Evolutionary conservation across 345 rosid species (phyloP), one percentile per base, ranked within the genome.

Genomic region (Cardamine resedifolia): DNA sequence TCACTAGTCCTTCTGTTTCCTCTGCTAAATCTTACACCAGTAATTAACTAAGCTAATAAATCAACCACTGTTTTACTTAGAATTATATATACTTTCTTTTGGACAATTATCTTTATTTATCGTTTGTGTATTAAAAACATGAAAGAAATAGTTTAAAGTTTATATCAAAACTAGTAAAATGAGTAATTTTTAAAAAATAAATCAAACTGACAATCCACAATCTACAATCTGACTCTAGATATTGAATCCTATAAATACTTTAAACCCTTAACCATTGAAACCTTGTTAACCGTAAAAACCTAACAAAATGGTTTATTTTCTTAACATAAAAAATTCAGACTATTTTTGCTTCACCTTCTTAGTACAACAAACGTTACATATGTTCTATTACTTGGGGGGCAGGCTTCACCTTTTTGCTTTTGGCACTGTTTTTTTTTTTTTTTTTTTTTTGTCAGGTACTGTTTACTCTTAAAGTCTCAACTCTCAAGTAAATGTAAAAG

Each of bases 1-100:
- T 51, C 43, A 65, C 78, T 18, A 91, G 97, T 78, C 96, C 97
- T 4, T 78, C 81, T 24, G 81, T 24, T 67, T 78, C 81, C 58
- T 78, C 81, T 44, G 78, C 81, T 38, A 78, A 78, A 49, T 78
- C 81, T 49, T 78, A 63, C 71, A 74, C 71, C 2, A 78, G 81
- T 24, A 73, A 73, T 38, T 78, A 44, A 65, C 20, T 5, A 24
- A 61, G 57, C 72, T 24, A 47, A 26, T 31, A 0, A 45, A 4
- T 31, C n/a, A 19, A 39, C 10, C 4, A n/a, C n/a, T 31, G 7
- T 10, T 21, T 33, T 2, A 70, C 58, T 31, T 49, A 14, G 36
- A 34, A 33, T 10, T 34, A 21, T 8, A 10, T n/a, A n/a, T n/a
- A n/a, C 24, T 18, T 64, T 28, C 28, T 36, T 53, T 52, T 39